Base-by-base conservation (phyloP, 805 yeast species). In the Starmerella khaoyaiensis region DNA sequence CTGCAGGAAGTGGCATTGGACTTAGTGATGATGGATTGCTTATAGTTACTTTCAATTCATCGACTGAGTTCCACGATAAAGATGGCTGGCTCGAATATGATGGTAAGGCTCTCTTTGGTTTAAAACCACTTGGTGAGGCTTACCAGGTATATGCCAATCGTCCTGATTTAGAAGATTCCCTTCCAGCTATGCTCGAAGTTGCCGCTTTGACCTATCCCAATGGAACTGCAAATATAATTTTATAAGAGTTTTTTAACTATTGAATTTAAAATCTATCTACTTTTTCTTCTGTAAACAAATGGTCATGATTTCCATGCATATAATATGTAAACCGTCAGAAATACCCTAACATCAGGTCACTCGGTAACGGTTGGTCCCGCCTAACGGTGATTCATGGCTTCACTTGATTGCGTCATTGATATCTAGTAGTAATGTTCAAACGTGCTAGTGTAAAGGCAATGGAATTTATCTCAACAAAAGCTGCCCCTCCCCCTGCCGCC, bases 401-500 rank as follows among this genome's bases (percentile, higher is more conserved):
- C 26, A 11, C 26, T 11, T n/a, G 12, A 11, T 11, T 11, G 26
- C 26, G 26, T n/a, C 26, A n/a, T 23, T 23, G 26, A 23, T n/a
- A n/a, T 11, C 26, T n/a, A 23, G 26, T 12, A 27, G 16, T 35
- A 7, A 45, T 45, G 48, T 45, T 45, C 44, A 45, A 45, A 33
- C 41, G 46, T 21, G 31, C 47, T 3, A 31, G 41, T 14, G 21
- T 31, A 18, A 21, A 40, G 3, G 39, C 44, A 15, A 45, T 51
- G 40, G 47, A 51, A 31, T 43, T 44, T 35, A 36, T 52, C 18
- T 46, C 49, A 6, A 52, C 94, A 36, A 65, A 73, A 46, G 66
- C 65, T 49, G 94, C 97, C 25, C 97, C 98, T 49, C 84, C 93
- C 41, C 94, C 97, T 44, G 95, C 94, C 28, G 97, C 95, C 26